Percentiles rank a stretch among this genome's conserved stretches.
Conservation (phyloP, 2,329 filamentous ascomycete genomes). For the Talaromyces atroroseus region DNA sequence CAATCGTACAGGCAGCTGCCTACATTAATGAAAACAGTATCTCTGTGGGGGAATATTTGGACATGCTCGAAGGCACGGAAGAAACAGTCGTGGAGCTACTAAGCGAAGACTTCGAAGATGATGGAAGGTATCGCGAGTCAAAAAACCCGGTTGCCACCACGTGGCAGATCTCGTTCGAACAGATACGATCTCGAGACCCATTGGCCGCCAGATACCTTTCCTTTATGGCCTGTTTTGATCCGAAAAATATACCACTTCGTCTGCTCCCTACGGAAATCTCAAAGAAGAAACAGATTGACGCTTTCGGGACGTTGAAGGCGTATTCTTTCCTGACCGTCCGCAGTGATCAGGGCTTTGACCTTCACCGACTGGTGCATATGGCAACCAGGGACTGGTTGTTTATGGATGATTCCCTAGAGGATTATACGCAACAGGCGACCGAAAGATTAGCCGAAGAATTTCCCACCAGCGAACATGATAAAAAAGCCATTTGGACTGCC, state of each 20-base stretch:
- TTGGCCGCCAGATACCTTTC: constrained; percentile 19
- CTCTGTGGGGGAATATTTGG: background rate
- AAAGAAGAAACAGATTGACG: background rate
- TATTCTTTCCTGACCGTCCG: constrained; percentile 11
- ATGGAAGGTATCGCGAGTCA: constrained; percentile 15
- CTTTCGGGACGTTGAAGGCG: constrained; percentile 9
- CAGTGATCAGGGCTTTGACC: constrained; percentile 13
- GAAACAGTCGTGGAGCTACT: constrained; percentile 13
- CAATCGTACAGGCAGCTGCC: constrained; percentile 21
- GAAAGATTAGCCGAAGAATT: background rate
- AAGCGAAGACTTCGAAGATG: constrained; percentile 19
- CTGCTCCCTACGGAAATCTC: constrained; percentile 12
- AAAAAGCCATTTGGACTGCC: constrained; percentile 8
- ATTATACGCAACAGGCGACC: constrained; percentile 5
- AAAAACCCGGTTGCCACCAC: constrained; percentile 24
- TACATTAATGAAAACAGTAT: constrained; percentile 15
- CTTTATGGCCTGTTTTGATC: constrained; percentile 21
- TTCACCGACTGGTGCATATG: constrained; percentile 21
- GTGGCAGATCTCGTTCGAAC: constrained; percentile 23
- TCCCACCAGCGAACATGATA: constrained; percentile 3
- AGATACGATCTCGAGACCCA: constrained; percentile 14
- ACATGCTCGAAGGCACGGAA: background rate
- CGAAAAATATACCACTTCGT: constrained; percentile 18
- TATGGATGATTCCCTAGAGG: background rate
- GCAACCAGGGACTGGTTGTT: constrained; percentile 17